Percentiles rank a stretch among this genome's conserved stretches.
Conservation (phyloP, 371 early-diverging fungal species). For the Mortierella sp. region DNA sequence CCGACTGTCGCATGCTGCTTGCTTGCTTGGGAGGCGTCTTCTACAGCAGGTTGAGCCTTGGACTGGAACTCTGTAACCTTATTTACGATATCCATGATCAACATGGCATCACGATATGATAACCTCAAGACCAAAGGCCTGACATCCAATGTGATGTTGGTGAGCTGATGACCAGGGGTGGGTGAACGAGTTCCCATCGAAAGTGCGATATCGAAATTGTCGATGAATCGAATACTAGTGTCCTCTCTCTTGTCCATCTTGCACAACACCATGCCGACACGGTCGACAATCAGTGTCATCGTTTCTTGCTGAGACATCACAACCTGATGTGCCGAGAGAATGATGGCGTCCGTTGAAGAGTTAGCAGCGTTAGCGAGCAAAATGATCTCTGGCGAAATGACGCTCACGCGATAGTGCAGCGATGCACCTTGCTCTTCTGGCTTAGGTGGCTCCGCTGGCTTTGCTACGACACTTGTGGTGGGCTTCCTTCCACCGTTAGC, state of each 20-base stretch:
- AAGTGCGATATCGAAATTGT: slow-evolving; percentile 86
- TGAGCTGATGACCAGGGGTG: slow-evolving; percentile 66
- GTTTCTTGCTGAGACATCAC: slow-evolving; percentile 83
- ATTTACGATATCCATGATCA: slow-evolving; percentile 86
- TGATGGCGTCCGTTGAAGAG: slow-evolving; percentile 87
- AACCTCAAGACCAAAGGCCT: slow-evolving; percentile 75
- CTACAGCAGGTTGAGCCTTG: slow-evolving; percentile 37
- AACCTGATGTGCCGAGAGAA: slow-evolving; percentile 84
- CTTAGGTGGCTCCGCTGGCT: slow-evolving; percentile 29
- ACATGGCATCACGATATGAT: slow-evolving; percentile 86
- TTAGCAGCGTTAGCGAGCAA: slow-evolving; percentile 85
- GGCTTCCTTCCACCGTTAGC: slow-evolving; percentile 36
- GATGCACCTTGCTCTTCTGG: slow-evolving; percentile 29
- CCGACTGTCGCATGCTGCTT: slow-evolving; percentile 11
- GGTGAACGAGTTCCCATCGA: slow-evolving; percentile 79
- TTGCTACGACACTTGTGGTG: slow-evolving; percentile 20
- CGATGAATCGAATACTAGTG: slow-evolving; percentile 87
- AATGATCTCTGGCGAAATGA: slow-evolving; percentile 90
- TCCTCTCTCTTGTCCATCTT: slow-evolving; percentile 87
- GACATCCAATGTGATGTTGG: slow-evolving; percentile 72
- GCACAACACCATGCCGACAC: slow-evolving; percentile 93
- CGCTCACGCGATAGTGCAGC: slow-evolving; percentile 76
- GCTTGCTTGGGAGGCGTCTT: slow-evolving; percentile 4
- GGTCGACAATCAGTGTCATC: slow-evolving; percentile 79
- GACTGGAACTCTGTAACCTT: slow-evolving; percentile 75